Evolutionary conservation across 805 yeast genomes (phyloP).

Genomic region (Lipomyces spencermartinsiae): DNA sequence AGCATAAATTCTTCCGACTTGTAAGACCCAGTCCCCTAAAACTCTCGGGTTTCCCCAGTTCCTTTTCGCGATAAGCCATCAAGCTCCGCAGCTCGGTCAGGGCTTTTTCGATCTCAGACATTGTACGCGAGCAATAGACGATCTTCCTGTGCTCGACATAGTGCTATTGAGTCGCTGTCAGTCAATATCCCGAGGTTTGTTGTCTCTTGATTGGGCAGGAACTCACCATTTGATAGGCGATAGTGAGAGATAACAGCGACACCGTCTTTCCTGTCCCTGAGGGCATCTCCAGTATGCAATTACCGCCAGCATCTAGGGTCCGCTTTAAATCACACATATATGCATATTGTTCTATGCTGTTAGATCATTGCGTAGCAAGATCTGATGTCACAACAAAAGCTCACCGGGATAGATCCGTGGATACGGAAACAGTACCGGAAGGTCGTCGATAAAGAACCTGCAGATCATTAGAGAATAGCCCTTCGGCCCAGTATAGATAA

Average conservation of each 20-base stretch:
- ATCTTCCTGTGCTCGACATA: slow-evolving; percentile 94
- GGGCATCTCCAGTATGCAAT: slow-evolving; percentile 97
- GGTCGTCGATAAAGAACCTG: slow-evolving; percentile 90
- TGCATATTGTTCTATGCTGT: slow-evolving; percentile 78
- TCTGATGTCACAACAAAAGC: background rate
- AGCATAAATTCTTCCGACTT: slow-evolving; percentile 90
- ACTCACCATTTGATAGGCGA: slow-evolving; percentile 83
- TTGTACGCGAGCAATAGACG: slow-evolving; percentile 97
- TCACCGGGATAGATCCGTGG: slow-evolving; percentile 85
- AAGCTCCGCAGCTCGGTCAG: slow-evolving; percentile 84
- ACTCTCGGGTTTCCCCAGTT: slow-evolving; percentile 85
- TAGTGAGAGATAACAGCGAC: slow-evolving; percentile 85
- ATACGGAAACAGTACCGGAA: slow-evolving; percentile 95
- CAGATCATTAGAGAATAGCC: background rate
- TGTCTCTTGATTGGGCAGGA: background rate
- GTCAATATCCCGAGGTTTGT: background rate
- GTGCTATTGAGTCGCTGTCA: slow-evolving; percentile 46
- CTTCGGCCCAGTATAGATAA: background rate
- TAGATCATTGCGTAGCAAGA: background rate
- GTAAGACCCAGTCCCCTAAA: slow-evolving; percentile 94
- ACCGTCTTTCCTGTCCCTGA: slow-evolving; percentile 99
- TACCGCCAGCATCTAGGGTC: slow-evolving; percentile 94
- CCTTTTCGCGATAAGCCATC: slow-evolving; percentile 85
- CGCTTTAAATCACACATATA: slow-evolving; percentile 96
- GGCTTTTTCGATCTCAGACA: slow-evolving; percentile 99